Evolutionary conservation across 495 filamentous ascomycete genomes (phyloP).

Genomic region (Neurospora sp.): DNA sequence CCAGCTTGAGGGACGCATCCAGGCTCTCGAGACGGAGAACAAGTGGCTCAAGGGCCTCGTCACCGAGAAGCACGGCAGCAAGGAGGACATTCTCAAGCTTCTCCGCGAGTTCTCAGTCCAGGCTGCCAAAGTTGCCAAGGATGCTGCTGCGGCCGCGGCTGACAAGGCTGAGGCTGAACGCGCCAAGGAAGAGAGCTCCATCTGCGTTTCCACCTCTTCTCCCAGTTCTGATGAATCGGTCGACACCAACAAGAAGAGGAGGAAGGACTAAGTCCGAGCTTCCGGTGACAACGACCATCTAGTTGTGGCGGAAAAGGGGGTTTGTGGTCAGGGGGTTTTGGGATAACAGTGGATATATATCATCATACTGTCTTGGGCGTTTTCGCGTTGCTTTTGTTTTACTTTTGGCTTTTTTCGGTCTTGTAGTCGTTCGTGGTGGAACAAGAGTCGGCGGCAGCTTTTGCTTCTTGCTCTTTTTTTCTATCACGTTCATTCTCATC

Average conservation of each 20-base stretch:
- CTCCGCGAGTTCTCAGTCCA: constrained; percentile 29
- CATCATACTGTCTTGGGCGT: not conserved
- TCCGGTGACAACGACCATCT: not conserved
- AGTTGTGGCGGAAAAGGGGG: not conserved
- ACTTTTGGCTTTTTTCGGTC: not conserved
- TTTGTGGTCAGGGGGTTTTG: not conserved
- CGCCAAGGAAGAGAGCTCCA: constrained; percentile 2
- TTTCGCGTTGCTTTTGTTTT: not conserved
- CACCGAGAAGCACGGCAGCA: constrained; percentile 74
- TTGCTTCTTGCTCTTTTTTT: not conserved
- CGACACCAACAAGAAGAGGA: constrained; percentile 1
- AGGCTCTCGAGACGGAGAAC: constrained; percentile 88
- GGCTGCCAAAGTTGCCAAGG: constrained; percentile 3
- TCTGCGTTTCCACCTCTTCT: constrained; percentile 2
- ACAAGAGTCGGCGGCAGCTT: not conserved
- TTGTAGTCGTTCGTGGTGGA: constrained; percentile 4
- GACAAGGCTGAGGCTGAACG: constrained; percentile 1
- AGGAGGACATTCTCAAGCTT: constrained; percentile 37
- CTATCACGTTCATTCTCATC: not conserved
- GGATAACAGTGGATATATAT: constrained; percentile 4
- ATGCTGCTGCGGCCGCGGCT: not conserved
- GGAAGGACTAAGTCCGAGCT: constrained; percentile 5
- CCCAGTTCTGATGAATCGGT: not conserved
- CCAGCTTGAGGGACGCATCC: constrained; percentile 68
- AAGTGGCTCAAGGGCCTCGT: constrained; percentile 92